Evolutionary conservation across 306 rosid genomes (phyloP).

Genomic region (Vigna nakashimae): DNA sequence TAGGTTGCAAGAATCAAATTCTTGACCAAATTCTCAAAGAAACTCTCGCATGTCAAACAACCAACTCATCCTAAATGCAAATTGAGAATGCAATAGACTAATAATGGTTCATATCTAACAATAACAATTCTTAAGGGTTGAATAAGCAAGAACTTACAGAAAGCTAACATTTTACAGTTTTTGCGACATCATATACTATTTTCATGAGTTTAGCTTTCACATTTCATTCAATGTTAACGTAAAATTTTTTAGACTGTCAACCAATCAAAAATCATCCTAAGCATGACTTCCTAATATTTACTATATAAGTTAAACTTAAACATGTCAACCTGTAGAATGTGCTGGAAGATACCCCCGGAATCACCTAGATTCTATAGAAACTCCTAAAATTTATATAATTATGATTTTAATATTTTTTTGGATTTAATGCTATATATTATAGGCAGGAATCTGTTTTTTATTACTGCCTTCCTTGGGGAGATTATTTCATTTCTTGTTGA

Average conservation of each 20-base stretch:
- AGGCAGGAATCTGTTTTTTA: too few relatives aligned
- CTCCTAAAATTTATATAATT: too few relatives aligned
- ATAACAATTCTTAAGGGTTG: constrained; percentile 36
- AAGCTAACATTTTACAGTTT: constrained; percentile 33
- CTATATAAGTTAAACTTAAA: neutral
- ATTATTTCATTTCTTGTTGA: too few relatives aligned
- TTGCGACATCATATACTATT: neutral
- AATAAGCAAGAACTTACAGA: constrained; percentile 30
- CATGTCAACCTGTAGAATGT: neutral
- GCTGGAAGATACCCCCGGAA: too few relatives aligned
- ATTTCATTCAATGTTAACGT: neutral
- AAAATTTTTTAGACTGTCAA: neutral
- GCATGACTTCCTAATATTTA: neutral
- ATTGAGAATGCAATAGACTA: constrained; percentile 5
- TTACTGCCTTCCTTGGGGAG: too few relatives aligned
- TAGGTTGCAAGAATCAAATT: too few relatives aligned
- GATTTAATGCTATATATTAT: too few relatives aligned
- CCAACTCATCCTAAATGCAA: constrained; percentile 6
- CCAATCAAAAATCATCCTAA: neutral
- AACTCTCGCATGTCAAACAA: neutral
- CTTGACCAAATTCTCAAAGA: too few relatives aligned
- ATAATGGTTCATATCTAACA: constrained; percentile 13
- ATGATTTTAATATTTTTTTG: too few relatives aligned
- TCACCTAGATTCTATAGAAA: too few relatives aligned
- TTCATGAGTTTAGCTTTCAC: neutral